These are phyloP conservation scores for Xylaria grammica DNA, from an alignment of 495 filamentous ascomycete genomes.

Conservation along the genomic window DNA sequence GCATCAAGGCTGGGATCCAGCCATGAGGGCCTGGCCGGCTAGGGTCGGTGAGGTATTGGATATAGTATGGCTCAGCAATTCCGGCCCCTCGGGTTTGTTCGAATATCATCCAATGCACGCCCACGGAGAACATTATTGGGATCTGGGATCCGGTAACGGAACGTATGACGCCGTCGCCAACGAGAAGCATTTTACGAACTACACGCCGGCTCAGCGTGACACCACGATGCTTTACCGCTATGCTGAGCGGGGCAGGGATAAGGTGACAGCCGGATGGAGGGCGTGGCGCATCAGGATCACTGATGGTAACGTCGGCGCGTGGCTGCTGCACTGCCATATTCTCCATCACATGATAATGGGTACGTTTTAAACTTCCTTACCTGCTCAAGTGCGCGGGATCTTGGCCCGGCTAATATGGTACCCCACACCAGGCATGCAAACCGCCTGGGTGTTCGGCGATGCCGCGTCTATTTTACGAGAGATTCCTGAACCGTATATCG, in stretches of 20 bases:
- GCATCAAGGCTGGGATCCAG: slow-evolving; percentile 60
- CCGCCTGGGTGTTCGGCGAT: slow-evolving; percentile 59
- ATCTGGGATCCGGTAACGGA: slow-evolving; percentile 63
- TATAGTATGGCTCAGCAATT: slow-evolving; percentile 60
- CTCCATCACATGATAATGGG: slow-evolving; percentile 62
- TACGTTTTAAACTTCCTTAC: slow-evolving; percentile 24
- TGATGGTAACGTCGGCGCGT: slow-evolving; percentile 56
- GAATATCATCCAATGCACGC: slow-evolving; percentile 66
- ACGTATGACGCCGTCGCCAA: slow-evolving; percentile 59
- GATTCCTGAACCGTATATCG: slow-evolving; percentile 46
- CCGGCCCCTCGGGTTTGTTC: slow-evolving; percentile 52
- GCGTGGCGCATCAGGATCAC: slow-evolving; percentile 61
- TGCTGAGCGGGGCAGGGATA: slow-evolving; percentile 35
- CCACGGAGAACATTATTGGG: slow-evolving; percentile 64
- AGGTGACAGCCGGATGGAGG: slow-evolving; percentile 58
- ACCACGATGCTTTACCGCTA: slow-evolving; percentile 63
- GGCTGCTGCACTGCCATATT: slow-evolving; percentile 70
- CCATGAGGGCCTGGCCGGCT: slow-evolving; percentile 55
- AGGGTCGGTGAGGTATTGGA: slow-evolving; percentile 66
- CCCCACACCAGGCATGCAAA: slow-evolving; percentile 49
- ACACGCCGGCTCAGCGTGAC: slow-evolving; percentile 55
- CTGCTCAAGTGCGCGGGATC: neutral
- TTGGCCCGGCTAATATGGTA: slow-evolving; percentile 10
- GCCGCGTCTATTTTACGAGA: slow-evolving; percentile 45
- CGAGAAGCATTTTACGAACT: slow-evolving; percentile 50